These are phyloP conservation scores for Candida glucosophila DNA, from an alignment of 1,139 yeast genomes.

Conservation along the genomic window DNA sequence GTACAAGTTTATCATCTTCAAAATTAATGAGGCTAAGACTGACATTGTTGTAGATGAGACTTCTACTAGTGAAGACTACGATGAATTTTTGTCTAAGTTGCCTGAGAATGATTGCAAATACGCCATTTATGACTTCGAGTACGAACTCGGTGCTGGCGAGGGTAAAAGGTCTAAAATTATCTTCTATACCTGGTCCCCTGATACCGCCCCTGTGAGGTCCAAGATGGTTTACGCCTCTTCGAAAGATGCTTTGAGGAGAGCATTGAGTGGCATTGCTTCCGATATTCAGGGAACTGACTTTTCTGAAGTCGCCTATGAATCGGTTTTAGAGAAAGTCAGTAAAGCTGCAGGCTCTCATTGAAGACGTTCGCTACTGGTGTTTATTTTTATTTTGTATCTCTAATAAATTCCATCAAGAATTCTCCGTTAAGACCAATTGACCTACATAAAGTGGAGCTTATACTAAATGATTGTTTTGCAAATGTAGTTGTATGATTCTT, in stretches of 20 bases:
- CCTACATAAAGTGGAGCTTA: too few species aligned
- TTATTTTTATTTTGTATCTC: background rate
- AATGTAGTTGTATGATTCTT: too few species aligned
- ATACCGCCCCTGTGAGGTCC: conserved; percentile 86
- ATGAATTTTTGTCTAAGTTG: conserved; percentile 71
- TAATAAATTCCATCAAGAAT: too few species aligned
- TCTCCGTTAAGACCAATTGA: too few species aligned
- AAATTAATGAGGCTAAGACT: conserved; percentile 77
- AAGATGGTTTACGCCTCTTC: conserved; percentile 98
- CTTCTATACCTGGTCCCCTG: conserved; percentile 96
- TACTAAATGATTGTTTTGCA: too few species aligned
- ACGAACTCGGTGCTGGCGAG: conserved; percentile 81
- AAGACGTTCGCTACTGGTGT: background rate
- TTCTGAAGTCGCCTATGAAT: conserved; percentile 90
- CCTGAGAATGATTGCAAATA: conserved; percentile 96
- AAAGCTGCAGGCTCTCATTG: conserved; percentile 1
- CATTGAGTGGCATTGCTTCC: conserved; percentile 87
- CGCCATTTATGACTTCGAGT: conserved; percentile 95
- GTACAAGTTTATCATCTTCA: conserved; percentile 72
- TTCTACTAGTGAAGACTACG: conserved; percentile 68
- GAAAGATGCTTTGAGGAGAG: conserved; percentile 95
- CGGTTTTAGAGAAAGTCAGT: conserved; percentile 83
- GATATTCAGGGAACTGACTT: conserved; percentile 98
- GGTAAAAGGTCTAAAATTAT: conserved; percentile 95
- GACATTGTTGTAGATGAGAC: conserved; percentile 86